Evolutionary conservation across 1,284 basidiomycete genomes (phyloP), one percentile per base, ranked within the genome.

Genomic region (Mycena sp.): DNA sequence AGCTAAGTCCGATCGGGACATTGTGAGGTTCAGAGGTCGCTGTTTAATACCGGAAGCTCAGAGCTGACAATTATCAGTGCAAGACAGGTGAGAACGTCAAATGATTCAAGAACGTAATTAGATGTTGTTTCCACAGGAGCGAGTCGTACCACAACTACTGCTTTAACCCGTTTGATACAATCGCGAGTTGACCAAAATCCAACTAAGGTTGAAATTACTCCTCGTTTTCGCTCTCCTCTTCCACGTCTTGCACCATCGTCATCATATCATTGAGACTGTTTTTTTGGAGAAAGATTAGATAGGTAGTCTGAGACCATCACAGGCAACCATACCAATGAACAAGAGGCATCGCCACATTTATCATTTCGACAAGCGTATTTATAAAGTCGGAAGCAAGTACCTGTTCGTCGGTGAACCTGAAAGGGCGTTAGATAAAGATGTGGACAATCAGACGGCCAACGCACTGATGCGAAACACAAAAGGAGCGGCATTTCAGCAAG

Each of bases 401-500:
- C 71, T 95, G 85, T 14, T 83, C 80, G 70, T 96, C 94, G 0
- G 81, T 80, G 74, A 96, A 95, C 38, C 93, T 95, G 63, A 10
- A 41, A 28, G 21, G 21, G 25, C 6, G 23, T 19, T 53, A 9
- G 35, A 49, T 23, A 40, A 6, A n/a, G 17, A 26, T 25, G 26
- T 30, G 4, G 21, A 32, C 21, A 59, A 29, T 16, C 32, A 4
- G 50, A 12, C 41, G 50, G 32, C 21, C 25, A 29, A 80, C 86
- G 59, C 69, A 94, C 93, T 76, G 76, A 70, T 88, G 84, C 0
- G 85, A 74, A 0, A 96, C 94, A 5, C 84, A 87, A 43, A 95
- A 87, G 26, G 90, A 90, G 37, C 94, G 87, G 67, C 94, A 90
- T 74, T 94, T 94, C 66, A 97, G 77, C 58, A 96, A 77, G 73